These are phyloP conservation scores for Iberis pinnata DNA, from an alignment of 345 rosid genomes.

Conservation along the genomic window DNA sequence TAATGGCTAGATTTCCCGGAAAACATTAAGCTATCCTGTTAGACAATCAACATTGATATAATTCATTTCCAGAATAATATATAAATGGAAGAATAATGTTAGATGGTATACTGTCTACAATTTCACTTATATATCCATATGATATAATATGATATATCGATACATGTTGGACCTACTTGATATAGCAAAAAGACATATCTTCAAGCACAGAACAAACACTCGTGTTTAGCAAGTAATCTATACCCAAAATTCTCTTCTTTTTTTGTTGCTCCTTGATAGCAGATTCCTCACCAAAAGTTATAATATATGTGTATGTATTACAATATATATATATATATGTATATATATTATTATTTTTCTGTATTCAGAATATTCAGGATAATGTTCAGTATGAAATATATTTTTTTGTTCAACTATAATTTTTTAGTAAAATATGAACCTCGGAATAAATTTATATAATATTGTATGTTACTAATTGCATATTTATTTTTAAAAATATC, in stretches of 20 bases:
- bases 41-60: not conserved
- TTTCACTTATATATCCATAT: not conserved
- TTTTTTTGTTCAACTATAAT: too few species aligned
- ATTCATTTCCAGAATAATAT: not conserved
- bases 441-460: too few species aligned
- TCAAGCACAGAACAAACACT: conserved; percentile 30
- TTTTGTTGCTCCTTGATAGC: conserved; percentile 15
- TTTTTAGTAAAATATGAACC: too few species aligned
- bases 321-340: too few species aligned
- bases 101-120: conserved; percentile 1
- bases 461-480: too few species aligned
- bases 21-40: conserved; percentile 1
- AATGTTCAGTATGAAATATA: too few species aligned
- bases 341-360: too few species aligned
- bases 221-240: conserved; percentile 30
- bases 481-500: too few species aligned
- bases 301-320: not conserved
- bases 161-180: conserved; percentile 23
- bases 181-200: conserved; percentile 16
- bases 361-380: too few species aligned
- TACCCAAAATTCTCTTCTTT: not conserved
- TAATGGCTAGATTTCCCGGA: not conserved
- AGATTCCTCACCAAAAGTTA: conserved; percentile 23
- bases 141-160: not conserved
- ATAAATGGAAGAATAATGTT: not conserved